phyloP scores from a whole-genome alignment of 345 rosid genomes.

The Eucalyptus guilfoylei region DNA sequence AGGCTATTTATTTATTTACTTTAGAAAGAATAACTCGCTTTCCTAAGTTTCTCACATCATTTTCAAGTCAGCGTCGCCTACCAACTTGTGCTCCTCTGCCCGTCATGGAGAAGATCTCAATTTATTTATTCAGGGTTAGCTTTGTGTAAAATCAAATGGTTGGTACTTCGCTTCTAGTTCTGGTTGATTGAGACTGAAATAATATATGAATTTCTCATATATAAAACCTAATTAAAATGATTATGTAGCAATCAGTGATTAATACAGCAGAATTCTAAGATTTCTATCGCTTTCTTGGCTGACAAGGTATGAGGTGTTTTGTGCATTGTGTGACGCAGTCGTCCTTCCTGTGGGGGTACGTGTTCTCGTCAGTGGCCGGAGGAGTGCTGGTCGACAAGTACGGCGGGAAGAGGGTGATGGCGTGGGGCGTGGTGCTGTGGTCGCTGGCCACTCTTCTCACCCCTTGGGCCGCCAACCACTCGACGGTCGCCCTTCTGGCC shows the following conservation, averaged over 20 bases:
- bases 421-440: conserved; percentile 88
- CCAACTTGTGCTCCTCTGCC: neutral
- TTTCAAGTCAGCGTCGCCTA: neutral
- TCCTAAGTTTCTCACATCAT: neutral
- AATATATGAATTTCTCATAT: neutral
- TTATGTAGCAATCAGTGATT: neutral
- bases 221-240: neutral
- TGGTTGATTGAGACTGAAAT: neutral
- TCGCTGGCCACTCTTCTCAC: conserved; percentile 86
- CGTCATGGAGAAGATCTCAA: neutral
- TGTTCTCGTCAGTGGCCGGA: conserved; percentile 76
- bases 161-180: neutral
- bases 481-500: conserved; percentile 53
- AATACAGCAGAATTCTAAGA: neutral
- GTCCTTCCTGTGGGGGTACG: conserved; percentile 95
- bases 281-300: neutral
- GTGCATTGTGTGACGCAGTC: conserved; percentile 29
- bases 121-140: neutral
- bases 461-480: conserved; percentile 88
- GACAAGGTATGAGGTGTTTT: neutral
- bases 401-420: conserved; percentile 79
- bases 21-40: neutral
- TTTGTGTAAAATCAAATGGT: neutral
- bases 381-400: conserved; percentile 82
- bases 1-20: neutral